A percentile compares a stretch with the other conserved stretches of the same genome.
phyloP scores from a whole-genome alignment of 2,329 filamentous ascomycete species.

The Epichloe festucae region DNA sequence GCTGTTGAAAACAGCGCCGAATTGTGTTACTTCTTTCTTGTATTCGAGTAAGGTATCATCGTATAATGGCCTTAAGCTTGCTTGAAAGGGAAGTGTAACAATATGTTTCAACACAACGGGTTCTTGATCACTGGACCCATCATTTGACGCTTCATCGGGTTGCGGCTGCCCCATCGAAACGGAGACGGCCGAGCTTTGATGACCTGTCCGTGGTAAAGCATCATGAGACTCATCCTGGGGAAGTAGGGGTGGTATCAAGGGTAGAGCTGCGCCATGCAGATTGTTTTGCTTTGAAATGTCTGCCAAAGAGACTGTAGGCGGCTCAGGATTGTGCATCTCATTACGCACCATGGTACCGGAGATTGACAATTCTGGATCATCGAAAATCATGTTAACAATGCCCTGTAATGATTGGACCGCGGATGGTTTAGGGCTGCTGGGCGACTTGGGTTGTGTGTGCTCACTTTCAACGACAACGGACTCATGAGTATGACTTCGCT shows the following conservation, averaged over 20 bases:
- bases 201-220: constrained; percentile 7
- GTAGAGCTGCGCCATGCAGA: constrained; percentile 10
- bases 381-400: constrained; percentile 12
- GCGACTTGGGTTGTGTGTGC: background rate
- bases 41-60: constrained; percentile 33
- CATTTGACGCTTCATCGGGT: constrained; percentile 12
- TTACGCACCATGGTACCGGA: constrained; percentile 11
- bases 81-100: constrained; percentile 44
- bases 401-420: constrained; percentile 11
- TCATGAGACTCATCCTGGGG: constrained; percentile 6
- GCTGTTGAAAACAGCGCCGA: constrained; percentile 28
- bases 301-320: constrained; percentile 25
- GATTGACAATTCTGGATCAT: constrained; percentile 8
- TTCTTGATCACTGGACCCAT: constrained; percentile 9
- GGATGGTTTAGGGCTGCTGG: constrained; percentile 8
- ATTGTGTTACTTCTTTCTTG: constrained; percentile 31
- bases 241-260: constrained; percentile 11
- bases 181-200: constrained; percentile 13
- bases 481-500: background rate
- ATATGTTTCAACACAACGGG: constrained; percentile 26
- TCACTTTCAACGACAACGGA: background rate
- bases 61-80: constrained; percentile 39
- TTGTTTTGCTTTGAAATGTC: constrained; percentile 21
- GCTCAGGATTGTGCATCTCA: constrained; percentile 11
- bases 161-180: constrained; percentile 15